These are phyloP conservation scores for Ophiostoma sp. DNA, from an alignment of 2,329 filamentous ascomycete species.

Conservation along the genomic window DNA sequence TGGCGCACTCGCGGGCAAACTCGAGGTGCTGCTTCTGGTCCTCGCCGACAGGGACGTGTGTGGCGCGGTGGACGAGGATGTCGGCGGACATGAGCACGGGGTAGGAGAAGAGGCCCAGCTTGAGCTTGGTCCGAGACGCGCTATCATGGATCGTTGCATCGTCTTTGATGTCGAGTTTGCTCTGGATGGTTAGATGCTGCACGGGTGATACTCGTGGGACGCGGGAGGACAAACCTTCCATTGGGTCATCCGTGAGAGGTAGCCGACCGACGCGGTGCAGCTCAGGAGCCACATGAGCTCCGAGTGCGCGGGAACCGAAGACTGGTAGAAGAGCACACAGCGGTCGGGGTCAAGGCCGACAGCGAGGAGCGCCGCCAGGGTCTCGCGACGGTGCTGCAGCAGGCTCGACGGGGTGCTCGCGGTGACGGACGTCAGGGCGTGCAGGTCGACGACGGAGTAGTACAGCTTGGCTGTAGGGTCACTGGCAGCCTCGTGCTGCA, in stretches of 20 bases:
- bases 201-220: no score
- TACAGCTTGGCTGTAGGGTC: conserved; percentile 50
- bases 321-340: conserved; percentile 61
- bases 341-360: conserved; percentile 75
- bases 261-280: conserved; percentile 85
- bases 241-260: conserved; percentile 97
- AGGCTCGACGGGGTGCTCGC: conserved; percentile 42
- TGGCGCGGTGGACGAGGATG: conserved; percentile 81
- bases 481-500: conserved; percentile 60
- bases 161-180: conserved; percentile 63
- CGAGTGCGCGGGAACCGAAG: conserved; percentile 66
- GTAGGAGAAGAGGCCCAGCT: conserved; percentile 90
- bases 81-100: conserved; percentile 94
- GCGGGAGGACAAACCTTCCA: conserved; percentile 58
- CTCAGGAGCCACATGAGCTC: conserved; percentile 97
- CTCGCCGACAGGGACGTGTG: conserved; percentile 93
- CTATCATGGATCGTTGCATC: conserved; percentile 51
- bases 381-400: conserved; percentile 62
- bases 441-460: conserved; percentile 87
- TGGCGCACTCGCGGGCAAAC: conserved; percentile 79
- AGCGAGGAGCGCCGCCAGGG: conserved; percentile 73
- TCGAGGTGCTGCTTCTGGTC: conserved; percentile 94
- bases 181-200: conserved; percentile 36
- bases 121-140: conserved; percentile 56
- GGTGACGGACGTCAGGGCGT: conserved; percentile 65